Conservation (phyloP, 2,329 filamentous ascomycete species). For the Beauveria pseudobassiana region DNA sequence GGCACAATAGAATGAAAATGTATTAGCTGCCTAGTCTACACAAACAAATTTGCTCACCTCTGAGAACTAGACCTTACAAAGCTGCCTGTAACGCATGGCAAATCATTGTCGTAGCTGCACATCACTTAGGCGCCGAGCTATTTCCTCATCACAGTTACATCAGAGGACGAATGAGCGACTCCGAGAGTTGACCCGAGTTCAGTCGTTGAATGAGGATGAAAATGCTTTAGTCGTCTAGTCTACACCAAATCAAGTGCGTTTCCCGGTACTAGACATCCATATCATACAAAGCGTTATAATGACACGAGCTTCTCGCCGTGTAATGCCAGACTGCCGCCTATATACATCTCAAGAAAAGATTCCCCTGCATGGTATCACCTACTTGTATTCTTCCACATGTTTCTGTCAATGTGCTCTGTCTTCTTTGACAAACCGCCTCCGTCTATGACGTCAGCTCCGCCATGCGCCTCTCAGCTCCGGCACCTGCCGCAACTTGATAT, state of each 20-base stretch:
- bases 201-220: no score
- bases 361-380: neutral
- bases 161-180: no score
- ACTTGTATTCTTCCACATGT: neutral
- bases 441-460: slow-evolving; percentile 56
- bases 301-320: neutral
- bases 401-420: neutral
- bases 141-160: no score
- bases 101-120: no score
- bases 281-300: slow-evolving; percentile 7
- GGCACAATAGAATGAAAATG: no score
- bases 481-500: slow-evolving; percentile 74
- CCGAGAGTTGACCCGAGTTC: no score
- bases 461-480: slow-evolving; percentile 80
- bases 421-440: neutral
- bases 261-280: neutral
- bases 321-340: neutral
- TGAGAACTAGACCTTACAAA: no score
- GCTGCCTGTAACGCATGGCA: no score
- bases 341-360: neutral
- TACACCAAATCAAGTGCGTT: neutral
- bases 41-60: no score
- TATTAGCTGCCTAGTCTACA: no score
- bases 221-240: neutral
- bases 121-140: no score